These are phyloP conservation scores for Novymonas esmeraldas DNA, from an alignment of 208 protist species.

Conservation along the genomic window DNA sequence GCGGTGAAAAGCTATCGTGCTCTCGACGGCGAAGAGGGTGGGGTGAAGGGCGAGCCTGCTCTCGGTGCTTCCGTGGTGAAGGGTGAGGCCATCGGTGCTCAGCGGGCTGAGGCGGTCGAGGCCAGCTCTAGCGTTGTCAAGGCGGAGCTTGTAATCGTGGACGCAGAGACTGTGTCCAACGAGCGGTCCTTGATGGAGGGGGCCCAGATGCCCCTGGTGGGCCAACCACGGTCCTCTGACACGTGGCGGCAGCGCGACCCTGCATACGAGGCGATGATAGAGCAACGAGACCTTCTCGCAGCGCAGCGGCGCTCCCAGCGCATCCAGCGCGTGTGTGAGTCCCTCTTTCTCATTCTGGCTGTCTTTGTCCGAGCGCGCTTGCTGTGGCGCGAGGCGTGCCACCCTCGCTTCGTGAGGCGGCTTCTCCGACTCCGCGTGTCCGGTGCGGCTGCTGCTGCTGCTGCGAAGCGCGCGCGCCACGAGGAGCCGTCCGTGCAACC, in stretches of 20 bases:
- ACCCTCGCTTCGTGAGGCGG: slow-evolving; percentile 50
- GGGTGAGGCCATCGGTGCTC: slow-evolving; percentile 6
- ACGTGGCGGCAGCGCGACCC: slow-evolving; percentile 63
- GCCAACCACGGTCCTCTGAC: slow-evolving; percentile 34
- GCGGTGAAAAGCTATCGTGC: background rate
- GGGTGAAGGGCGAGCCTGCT: slow-evolving; percentile 18
- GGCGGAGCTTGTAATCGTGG: slow-evolving; percentile 27
- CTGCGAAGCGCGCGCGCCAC: slow-evolving; percentile 2
- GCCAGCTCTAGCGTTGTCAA: slow-evolving; percentile 22
- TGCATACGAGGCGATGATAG: slow-evolving; percentile 67
- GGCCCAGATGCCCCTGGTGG: slow-evolving; percentile 57
- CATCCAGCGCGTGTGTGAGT: slow-evolving; percentile 59
- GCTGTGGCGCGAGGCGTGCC: slow-evolving; percentile 62
- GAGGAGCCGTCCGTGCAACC: background rate
- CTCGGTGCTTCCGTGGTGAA: background rate
- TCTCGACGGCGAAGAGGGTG: slow-evolving; percentile 2
- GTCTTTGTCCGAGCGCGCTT: slow-evolving; percentile 55
- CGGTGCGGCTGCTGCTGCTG: background rate
- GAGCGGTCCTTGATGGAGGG: slow-evolving; percentile 38
- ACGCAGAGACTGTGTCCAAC: background rate
- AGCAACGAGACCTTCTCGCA: slow-evolving; percentile 73
- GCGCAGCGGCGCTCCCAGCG: slow-evolving; percentile 78
- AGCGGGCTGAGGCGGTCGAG: background rate
- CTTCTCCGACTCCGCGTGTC: slow-evolving; percentile 40
- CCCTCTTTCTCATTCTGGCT: slow-evolving; percentile 46